phyloP scores from a whole-genome alignment of 2,329 filamentous ascomycete species.

The Hansfordia pulvinata region DNA sequence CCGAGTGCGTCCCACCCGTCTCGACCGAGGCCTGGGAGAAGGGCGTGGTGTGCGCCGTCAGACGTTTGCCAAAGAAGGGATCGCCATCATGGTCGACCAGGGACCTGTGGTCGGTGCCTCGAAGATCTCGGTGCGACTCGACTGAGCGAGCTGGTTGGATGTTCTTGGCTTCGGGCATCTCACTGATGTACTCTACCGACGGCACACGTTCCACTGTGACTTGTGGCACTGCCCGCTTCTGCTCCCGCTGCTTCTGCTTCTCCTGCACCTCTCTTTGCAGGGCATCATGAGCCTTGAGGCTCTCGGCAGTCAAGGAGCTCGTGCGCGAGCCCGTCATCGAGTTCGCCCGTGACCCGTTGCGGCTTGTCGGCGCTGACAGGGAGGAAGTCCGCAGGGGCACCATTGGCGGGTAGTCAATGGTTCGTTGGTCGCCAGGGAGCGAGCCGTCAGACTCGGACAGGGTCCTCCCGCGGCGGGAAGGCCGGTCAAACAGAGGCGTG shows the following conservation, averaged over 20 bases:
- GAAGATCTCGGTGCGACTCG: conserved; percentile 19
- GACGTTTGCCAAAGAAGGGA: conserved; percentile 34
- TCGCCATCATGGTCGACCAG: conserved; percentile 39
- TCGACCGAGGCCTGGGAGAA: conserved; percentile 50
- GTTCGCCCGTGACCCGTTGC: conserved; percentile 34
- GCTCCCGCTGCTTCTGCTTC: conserved; percentile 5
- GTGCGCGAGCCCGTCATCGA: conserved; percentile 14
- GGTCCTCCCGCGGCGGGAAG: conserved; percentile 24
- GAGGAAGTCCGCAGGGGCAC: conserved; percentile 46
- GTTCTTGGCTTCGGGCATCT: conserved; percentile 12
- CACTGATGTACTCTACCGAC: conserved; percentile 13
- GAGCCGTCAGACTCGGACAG: conserved; percentile 34
- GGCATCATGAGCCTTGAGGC: conserved; percentile 39
- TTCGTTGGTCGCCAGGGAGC: conserved; percentile 31
- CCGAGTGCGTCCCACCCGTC: conserved; percentile 42
- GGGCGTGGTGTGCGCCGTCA: conserved; percentile 44
- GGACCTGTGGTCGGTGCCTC: conserved; percentile 15
- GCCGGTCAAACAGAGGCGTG: conserved; percentile 27
- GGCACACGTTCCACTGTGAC: conserved; percentile 14
- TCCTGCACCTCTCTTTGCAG: conserved; percentile 18
- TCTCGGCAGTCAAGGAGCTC: conserved; percentile 36
- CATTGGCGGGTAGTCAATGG: conserved; percentile 45
- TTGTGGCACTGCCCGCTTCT: conserved; percentile 8
- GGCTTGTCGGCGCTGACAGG: conserved; percentile 47
- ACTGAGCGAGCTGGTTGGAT: conserved; percentile 17